Evolutionary conservation across 176 grass and related monocot genomes (phyloP).

Genomic region (Triticum urartu): DNA sequence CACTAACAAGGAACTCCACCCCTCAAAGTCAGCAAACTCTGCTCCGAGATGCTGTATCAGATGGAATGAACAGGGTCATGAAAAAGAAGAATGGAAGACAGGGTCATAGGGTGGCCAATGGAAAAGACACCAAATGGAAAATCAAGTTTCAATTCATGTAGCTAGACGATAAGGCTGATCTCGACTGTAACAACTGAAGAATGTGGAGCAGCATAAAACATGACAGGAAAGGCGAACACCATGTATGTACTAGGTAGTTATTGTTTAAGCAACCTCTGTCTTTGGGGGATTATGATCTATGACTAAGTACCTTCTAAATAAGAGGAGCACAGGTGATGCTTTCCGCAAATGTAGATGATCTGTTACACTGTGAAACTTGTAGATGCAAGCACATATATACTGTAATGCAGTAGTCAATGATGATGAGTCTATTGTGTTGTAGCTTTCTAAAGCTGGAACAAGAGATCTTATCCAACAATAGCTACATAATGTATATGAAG

Average conservation of each 20-base stretch:
- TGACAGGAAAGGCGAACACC: background rate
- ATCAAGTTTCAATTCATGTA: background rate
- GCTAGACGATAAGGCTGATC: background rate
- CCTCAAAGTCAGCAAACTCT: background rate
- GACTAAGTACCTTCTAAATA: background rate
- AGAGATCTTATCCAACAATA: background rate
- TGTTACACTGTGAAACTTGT: background rate
- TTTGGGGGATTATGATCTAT: background rate
- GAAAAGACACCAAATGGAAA: background rate
- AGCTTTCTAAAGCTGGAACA: background rate
- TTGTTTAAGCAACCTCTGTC: too few species aligned
- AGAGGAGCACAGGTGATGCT: background rate
- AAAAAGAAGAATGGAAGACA: background rate
- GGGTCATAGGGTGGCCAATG: background rate
- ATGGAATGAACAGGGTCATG: background rate
- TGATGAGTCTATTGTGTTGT: background rate
- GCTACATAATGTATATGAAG: background rate
- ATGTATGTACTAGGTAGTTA: too few species aligned
- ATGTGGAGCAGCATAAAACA: background rate
- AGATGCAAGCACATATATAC: background rate
- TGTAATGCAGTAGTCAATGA: background rate
- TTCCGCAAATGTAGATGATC: background rate
- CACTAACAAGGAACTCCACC: background rate
- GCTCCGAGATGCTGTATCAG: background rate
- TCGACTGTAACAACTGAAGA: background rate